phyloP scores from a whole-genome alignment of 176 grass and related monocot species.

The Hordeum marinum region DNA sequence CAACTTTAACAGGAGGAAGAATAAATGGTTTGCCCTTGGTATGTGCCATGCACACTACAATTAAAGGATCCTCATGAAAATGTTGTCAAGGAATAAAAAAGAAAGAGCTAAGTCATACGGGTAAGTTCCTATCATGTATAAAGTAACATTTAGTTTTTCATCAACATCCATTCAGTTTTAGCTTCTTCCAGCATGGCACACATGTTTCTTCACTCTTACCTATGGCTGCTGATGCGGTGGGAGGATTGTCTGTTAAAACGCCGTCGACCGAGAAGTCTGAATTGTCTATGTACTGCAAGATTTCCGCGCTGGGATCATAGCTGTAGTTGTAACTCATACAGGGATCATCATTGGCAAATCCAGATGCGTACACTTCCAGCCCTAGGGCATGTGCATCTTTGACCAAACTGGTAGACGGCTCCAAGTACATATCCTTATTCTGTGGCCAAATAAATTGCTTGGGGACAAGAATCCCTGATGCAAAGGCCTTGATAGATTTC shows the following conservation, averaged over 20 bases:
- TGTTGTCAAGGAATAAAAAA: not conserved
- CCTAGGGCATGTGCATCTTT: slow-evolving; percentile 65
- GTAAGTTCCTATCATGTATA: not conserved
- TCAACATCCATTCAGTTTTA: slow-evolving; percentile 11
- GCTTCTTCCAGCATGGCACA: not conserved
- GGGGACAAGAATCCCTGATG: slow-evolving; percentile 81
- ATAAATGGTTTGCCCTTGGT: slow-evolving; percentile 39
- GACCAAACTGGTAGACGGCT: slow-evolving; percentile 56
- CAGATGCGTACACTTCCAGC: slow-evolving; percentile 58
- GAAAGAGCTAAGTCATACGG: not conserved
- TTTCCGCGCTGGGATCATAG: slow-evolving; percentile 74
- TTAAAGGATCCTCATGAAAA: slow-evolving; percentile 1
- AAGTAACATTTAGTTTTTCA: not conserved
- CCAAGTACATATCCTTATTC: slow-evolving; percentile 54
- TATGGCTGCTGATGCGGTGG: slow-evolving; percentile 71
- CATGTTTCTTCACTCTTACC: slow-evolving; percentile 39
- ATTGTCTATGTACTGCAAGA: slow-evolving; percentile 75
- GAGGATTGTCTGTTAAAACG: slow-evolving; percentile 74
- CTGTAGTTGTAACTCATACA: slow-evolving; percentile 75
- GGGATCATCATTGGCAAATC: slow-evolving; percentile 66
- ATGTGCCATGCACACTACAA: slow-evolving; percentile 84
- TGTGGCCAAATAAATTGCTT: slow-evolving; percentile 81
- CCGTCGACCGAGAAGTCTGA: slow-evolving; percentile 70
- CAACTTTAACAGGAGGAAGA: not conserved
- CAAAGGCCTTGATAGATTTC: slow-evolving; percentile 61